phyloP scores from a whole-genome alignment of 345 rosid genomes.

The Nephelium lappaceum region DNA sequence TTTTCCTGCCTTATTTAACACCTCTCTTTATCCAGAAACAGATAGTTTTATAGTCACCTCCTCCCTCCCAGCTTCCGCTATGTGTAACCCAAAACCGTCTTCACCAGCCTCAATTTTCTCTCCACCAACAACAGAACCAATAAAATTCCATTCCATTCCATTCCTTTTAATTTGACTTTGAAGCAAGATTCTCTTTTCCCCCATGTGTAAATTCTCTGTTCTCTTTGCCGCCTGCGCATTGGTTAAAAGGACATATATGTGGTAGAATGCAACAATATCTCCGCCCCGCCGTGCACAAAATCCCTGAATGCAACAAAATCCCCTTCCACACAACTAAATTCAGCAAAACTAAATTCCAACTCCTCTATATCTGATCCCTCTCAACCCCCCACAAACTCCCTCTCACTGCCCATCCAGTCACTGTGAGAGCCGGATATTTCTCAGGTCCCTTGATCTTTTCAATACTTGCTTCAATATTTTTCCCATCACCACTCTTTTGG shows the following conservation, averaged over 20 bases:
- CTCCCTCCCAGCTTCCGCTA: constrained; percentile 11
- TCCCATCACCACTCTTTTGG: not conserved
- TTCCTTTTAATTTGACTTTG: no score
- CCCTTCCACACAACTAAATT: no score
- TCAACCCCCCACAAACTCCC: not conserved
- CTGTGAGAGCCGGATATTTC: not conserved
- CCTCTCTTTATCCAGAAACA: constrained; percentile 14
- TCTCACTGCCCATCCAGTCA: not conserved
- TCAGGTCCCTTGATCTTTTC: not conserved
- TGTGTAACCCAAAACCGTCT: constrained; percentile 70
- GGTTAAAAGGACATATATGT: no score
- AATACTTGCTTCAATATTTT: not conserved
- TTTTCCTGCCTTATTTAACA: constrained; percentile 8
- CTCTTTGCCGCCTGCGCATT: no score
- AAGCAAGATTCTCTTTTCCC: no score
- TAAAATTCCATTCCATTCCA: no score
- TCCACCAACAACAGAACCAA: constrained; percentile 28
- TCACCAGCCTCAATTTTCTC: constrained; percentile 53
- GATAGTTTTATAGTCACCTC: not conserved
- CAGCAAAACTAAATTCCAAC: no score
- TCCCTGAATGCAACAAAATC: no score
- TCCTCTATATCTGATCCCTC: no score
- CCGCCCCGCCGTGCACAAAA: no score
- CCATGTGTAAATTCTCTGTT: no score
- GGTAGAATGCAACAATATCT: no score